Percentiles rank a stretch among this genome's conserved stretches.
These are phyloP conservation scores for Nakaseomyces bracarensis DNA, from an alignment of 1,139 yeast genomes.

Conservation along the genomic window DNA sequence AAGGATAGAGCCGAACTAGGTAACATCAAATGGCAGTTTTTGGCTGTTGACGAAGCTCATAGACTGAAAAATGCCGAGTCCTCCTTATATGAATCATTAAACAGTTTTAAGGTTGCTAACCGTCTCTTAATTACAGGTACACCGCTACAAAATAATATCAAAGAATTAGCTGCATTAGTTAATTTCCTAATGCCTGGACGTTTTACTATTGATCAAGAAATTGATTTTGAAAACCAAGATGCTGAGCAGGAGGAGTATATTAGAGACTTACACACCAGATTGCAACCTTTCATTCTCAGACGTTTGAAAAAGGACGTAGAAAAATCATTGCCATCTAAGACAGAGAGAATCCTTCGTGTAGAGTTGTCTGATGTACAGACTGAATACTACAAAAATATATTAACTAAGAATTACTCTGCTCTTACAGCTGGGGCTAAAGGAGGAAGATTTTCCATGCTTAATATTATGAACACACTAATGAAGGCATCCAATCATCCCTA, in stretches of 20 bases:
- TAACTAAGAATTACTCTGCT: conserved; percentile 86
- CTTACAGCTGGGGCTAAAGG: conserved; percentile 75
- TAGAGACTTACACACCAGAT: conserved; percentile 69
- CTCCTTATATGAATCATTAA: conserved; percentile 80
- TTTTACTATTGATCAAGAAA: conserved; percentile 82
- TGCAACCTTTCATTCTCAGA: conserved; percentile 87
- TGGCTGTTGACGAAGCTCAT: conserved; percentile 99
- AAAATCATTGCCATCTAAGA: conserved; percentile 87
- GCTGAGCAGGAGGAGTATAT: conserved; percentile 82
- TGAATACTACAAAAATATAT: conserved; percentile 85
- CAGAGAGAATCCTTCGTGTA: conserved; percentile 89
- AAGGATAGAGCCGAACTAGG: conserved; percentile 82
- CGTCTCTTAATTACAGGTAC: conserved; percentile 93
- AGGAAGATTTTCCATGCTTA: conserved; percentile 76
- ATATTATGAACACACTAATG: conserved; percentile 90
- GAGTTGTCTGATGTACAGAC: conserved; percentile 94
- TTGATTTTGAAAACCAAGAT: conserved; percentile 86
- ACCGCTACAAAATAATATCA: conserved; percentile 90
- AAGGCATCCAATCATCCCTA: conserved; percentile 97
- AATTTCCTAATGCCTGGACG: conserved; percentile 95
- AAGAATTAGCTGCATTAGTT: conserved; percentile 90
- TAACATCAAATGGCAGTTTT: conserved; percentile 81
- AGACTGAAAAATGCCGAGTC: conserved; percentile 90
- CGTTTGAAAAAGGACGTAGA: conserved; percentile 96
- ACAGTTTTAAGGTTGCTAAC: conserved; percentile 74